Evolutionary conservation across 371 early-diverging fungal genomes (phyloP).

Genomic region (Chytridium lagenaria): DNA sequence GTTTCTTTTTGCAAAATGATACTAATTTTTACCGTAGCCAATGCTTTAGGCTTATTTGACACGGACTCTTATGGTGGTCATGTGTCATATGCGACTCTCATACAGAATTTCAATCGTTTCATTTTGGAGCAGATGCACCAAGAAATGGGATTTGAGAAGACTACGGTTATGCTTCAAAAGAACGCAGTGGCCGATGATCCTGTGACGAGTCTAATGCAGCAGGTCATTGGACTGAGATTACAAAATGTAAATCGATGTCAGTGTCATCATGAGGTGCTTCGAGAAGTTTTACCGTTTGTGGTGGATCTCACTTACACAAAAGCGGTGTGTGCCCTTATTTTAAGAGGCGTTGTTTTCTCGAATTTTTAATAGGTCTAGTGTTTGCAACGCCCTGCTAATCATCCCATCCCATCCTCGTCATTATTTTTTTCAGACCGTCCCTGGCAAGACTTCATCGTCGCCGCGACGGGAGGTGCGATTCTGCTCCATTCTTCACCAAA

Average conservation of each 20-base stretch:
- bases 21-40: slow-evolving; percentile 53
- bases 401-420: neutral
- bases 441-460: slow-evolving; percentile 19
- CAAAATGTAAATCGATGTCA: slow-evolving; percentile 69
- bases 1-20: neutral
- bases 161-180: slow-evolving; percentile 14
- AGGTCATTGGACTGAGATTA: slow-evolving; percentile 73
- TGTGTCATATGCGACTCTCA: slow-evolving; percentile 71
- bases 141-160: slow-evolving; percentile 57
- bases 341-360: no score
- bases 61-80: slow-evolving; percentile 71
- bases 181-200: neutral
- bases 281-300: slow-evolving; percentile 77
- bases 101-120: slow-evolving; percentile 88
- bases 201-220: slow-evolving; percentile 61
- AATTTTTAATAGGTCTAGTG: no score
- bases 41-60: slow-evolving; percentile 83
- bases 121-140: slow-evolving; percentile 85
- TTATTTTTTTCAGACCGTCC: slow-evolving; percentile 20
- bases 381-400: no score
- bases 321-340: slow-evolving; percentile 44
- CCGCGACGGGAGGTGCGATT: slow-evolving; percentile 9
- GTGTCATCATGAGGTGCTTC: slow-evolving; percentile 62
- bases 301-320: slow-evolving; percentile 79
- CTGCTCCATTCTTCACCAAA: slow-evolving; percentile 65